A percentile compares a stretch with the other conserved stretches of the same genome.
Conservation (phyloP, 148 eudicot genomes). For the Camellia japonica region DNA sequence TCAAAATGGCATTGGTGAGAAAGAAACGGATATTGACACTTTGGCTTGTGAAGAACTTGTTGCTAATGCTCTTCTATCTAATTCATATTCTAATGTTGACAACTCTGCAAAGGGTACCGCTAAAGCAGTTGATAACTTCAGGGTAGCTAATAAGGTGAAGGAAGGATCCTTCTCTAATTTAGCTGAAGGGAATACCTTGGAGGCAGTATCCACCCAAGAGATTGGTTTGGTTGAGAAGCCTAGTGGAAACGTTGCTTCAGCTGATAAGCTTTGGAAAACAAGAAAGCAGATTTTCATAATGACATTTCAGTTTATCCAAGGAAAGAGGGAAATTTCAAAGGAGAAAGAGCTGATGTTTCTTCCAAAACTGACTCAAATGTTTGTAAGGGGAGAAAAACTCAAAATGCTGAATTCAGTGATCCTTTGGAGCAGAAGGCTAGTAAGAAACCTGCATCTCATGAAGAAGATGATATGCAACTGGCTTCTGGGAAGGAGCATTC, state of each 20-base stretch:
- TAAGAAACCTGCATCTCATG: constrained; percentile 28
- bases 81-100: constrained; percentile 26
- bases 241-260: constrained; percentile 33
- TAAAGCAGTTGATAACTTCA: constrained; percentile 8
- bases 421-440: constrained; percentile 28
- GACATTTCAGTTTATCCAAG: constrained; percentile 20
- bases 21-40: constrained; percentile 41
- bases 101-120: constrained; percentile 24
- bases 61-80: constrained; percentile 56
- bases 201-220: constrained; percentile 26
- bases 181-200: constrained; percentile 27
- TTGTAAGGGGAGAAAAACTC: constrained; percentile 32
- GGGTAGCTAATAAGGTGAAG: constrained; percentile 20
- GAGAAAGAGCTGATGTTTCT: constrained; percentile 28
- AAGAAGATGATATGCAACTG: constrained; percentile 29
- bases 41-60: constrained; percentile 60
- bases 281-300: constrained; percentile 19
- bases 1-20: constrained; percentile 25
- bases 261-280: constrained; percentile 30
- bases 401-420: constrained; percentile 27
- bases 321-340: constrained; percentile 25
- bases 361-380: constrained; percentile 26
- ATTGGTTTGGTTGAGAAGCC: constrained; percentile 36
- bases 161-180: constrained; percentile 25
- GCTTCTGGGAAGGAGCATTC: constrained; percentile 38